These are phyloP conservation scores for Dentipellis fragilis DNA, from an alignment of 768 basidiomycete species.

Conservation along the genomic window DNA sequence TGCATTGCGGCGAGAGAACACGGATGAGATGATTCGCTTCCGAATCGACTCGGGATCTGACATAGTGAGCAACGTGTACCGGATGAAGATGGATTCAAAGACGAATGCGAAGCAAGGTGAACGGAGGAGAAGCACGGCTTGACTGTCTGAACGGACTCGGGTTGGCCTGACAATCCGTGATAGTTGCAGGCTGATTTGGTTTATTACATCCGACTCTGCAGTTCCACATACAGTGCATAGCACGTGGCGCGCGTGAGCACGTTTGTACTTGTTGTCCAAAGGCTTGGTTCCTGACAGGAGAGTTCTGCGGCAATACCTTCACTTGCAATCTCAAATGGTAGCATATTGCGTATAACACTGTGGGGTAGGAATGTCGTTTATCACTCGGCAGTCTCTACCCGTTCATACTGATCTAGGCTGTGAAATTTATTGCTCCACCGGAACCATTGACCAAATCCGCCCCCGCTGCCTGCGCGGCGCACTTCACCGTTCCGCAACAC, in stretches of 20 bases:
- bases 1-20: slow-evolving; percentile 67
- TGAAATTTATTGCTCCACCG: slow-evolving; percentile 1
- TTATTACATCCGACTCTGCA: neutral
- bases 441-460: slow-evolving; percentile 10
- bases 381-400: slow-evolving; percentile 14
- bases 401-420: slow-evolving; percentile 27
- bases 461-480: slow-evolving; percentile 14
- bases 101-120: too few relatives aligned
- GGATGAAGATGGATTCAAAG: neutral
- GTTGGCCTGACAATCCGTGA: too few relatives aligned
- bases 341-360: neutral
- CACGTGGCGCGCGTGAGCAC: neutral
- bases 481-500: slow-evolving; percentile 71
- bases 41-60: slow-evolving; percentile 39
- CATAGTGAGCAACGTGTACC: slow-evolving; percentile 17
- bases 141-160: neutral
- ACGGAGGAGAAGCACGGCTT: neutral
- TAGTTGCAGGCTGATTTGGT: too few relatives aligned
- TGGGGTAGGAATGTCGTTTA: neutral
- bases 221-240: neutral
- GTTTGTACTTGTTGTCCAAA: slow-evolving; percentile 17
- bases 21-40: slow-evolving; percentile 70
- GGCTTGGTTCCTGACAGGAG: slow-evolving; percentile 8
- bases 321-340: neutral
- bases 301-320: neutral